Evolutionary conservation across 202 grass and related monocot species (phyloP), one percentile per base, ranked within the genome.

Genomic region (Digitaria exilis): DNA sequence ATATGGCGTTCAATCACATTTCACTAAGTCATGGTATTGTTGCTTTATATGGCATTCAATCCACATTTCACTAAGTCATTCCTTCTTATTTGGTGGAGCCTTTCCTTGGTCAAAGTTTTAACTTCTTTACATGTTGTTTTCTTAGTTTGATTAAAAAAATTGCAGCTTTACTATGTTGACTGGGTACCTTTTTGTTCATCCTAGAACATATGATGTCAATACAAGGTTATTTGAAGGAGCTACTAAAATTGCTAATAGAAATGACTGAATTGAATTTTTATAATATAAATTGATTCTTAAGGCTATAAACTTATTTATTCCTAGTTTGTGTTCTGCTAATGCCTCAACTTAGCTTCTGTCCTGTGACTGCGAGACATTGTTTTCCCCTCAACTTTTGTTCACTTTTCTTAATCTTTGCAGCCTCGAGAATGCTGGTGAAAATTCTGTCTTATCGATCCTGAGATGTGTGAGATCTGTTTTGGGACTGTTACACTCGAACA

Each of bases 381-480:
- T 58, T 67, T 14, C 22, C 13, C 45, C 52, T 35, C 45, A 50
- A 58, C 19, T 77, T 77, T 12, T 48, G 30, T 82, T 60, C 21
- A 75, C 63, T 89, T 54, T 70, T 86, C 57, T 74, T 84, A 61
- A 69, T 74, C 64, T 77, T 62, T 83, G 69, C 84, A 97, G 92
- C 69, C 91, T 97, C 89, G 91, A 97, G 84, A 94, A 94, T 85
- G 87, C 94, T 80, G 91, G 91, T 63, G 94, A 97, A 86, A 89
- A 73, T 87, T 97, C 89, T 45, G 85, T 97, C 15, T 84, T 97
- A 42, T 89, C 91, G 28, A 90, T 97, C 73, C 65, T 97, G 78
- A 90, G 86, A 87, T 94, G 89, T 49, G 80, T 92, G 81, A 92
- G 94, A 61, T 92, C 87, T 73, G 88, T 97, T 78, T 92, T 97